phyloP scores from a whole-genome alignment of 257 asterid species.

The Solanum lycopersicoides region DNA sequence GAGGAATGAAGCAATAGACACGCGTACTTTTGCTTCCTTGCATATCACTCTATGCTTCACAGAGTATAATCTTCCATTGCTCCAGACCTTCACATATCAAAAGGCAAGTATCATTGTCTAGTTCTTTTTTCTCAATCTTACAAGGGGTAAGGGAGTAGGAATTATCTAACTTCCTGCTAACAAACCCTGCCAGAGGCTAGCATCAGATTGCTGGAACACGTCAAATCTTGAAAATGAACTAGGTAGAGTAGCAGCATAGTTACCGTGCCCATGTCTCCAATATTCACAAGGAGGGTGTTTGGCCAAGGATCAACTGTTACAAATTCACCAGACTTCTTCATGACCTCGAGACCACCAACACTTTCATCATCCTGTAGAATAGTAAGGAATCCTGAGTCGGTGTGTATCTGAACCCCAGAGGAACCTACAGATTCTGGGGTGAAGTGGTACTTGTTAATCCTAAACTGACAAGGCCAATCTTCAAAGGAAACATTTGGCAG shows the following conservation, averaged over 20 bases:
- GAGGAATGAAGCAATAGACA: constrained; percentile 23
- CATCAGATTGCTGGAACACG: background rate
- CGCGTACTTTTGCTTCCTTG: constrained; percentile 11
- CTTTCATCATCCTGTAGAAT: constrained; percentile 60
- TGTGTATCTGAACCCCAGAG: constrained; percentile 53
- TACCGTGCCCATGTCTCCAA: constrained; percentile 58
- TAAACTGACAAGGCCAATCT: constrained; percentile 56
- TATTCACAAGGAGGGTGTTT: constrained; percentile 46
- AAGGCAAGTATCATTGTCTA: background rate
- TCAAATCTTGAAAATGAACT: background rate
- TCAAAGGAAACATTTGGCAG: constrained; percentile 17
- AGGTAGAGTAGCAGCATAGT: background rate
- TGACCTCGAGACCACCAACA: constrained; percentile 56
- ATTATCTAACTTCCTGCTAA: background rate
- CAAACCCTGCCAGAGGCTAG: background rate
- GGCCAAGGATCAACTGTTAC: constrained; percentile 48
- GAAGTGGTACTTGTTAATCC: constrained; percentile 60
- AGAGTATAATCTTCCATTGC: constrained; percentile 23
- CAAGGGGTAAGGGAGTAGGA: background rate
- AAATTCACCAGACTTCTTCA: constrained; percentile 45
- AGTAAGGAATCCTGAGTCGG: constrained; percentile 63
- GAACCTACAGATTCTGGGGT: constrained; percentile 32
- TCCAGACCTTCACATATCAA: constrained; percentile 17
- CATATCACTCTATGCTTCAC: constrained; percentile 28
- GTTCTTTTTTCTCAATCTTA: background rate